These are phyloP conservation scores for Fusarium sp. DNA, from an alignment of 2,329 filamentous ascomycete genomes.

Conservation along the genomic window DNA sequence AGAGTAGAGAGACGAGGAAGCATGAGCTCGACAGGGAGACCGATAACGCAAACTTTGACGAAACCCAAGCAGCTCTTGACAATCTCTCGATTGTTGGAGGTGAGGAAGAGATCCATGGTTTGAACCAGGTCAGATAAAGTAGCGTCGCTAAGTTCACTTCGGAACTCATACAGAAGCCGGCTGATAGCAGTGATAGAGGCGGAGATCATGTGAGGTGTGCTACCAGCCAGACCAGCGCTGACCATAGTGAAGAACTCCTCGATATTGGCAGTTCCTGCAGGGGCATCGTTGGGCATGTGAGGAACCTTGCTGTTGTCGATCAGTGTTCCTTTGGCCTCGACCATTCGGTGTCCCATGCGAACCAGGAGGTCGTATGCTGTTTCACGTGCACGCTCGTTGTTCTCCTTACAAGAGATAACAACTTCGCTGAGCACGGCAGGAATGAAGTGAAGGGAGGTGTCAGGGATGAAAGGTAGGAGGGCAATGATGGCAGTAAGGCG, in stretches of 20 bases:
- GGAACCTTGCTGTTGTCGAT: constrained; percentile 90
- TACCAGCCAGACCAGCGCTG: constrained; percentile 91
- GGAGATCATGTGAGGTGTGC: constrained; percentile 96
- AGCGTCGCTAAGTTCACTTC: constrained; percentile 73
- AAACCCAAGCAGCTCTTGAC: constrained; percentile 95
- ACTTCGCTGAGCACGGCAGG: constrained; percentile 92
- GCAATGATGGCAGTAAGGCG: constrained; percentile 85
- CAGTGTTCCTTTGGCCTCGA: constrained; percentile 71
- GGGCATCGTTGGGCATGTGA: constrained; percentile 86
- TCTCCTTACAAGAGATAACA: constrained; percentile 96
- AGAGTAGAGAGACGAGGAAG: constrained; percentile 80
- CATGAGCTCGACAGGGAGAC: constrained; percentile 83
- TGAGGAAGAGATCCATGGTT: constrained; percentile 95
- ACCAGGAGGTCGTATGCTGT: constrained; percentile 92
- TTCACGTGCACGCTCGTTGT: constrained; percentile 93
- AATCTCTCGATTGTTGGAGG: constrained; percentile 96
- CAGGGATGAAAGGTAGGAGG: constrained; percentile 82
- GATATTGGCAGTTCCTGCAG: constrained; percentile 81
- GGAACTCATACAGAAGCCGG: constrained; percentile 93
- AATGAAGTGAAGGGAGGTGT: constrained; percentile 89
- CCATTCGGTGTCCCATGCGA: constrained; percentile 86
- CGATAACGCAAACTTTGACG: constrained; percentile 94
- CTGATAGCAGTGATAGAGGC: constrained; percentile 96
- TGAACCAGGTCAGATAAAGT: constrained; percentile 88
- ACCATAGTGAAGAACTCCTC: constrained; percentile 99